These are phyloP conservation scores for Arachis monticola DNA, from an alignment of 331 rosid species.

Conservation along the genomic window DNA sequence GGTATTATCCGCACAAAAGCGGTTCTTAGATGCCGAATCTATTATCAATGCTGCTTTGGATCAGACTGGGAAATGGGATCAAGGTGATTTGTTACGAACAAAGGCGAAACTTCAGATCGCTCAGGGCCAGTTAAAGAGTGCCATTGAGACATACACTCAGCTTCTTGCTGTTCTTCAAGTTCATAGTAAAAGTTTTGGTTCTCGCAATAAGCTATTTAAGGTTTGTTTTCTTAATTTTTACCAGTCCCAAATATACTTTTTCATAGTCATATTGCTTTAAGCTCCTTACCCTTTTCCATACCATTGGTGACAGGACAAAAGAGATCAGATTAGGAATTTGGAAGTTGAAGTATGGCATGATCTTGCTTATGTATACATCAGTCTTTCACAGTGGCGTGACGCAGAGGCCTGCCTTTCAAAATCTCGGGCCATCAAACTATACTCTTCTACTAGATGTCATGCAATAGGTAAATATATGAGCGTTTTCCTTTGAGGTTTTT, in stretches of 20 bases:
- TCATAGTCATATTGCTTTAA: slow-evolving; percentile 21
- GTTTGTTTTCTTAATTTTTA: slow-evolving; percentile 45
- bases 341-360: slow-evolving; percentile 91
- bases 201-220: slow-evolving; percentile 60
- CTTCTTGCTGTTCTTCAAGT: slow-evolving; percentile 87
- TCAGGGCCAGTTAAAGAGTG: slow-evolving; percentile 68
- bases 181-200: slow-evolving; percentile 69
- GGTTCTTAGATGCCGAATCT: slow-evolving; percentile 70
- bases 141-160: slow-evolving; percentile 69
- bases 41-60: slow-evolving; percentile 84
- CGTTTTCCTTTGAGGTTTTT: background rate
- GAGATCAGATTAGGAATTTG: slow-evolving; percentile 58
- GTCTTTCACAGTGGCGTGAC: slow-evolving; percentile 74
- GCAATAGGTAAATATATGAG: slow-evolving; percentile 56
- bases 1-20: slow-evolving; percentile 75
- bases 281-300: slow-evolving; percentile 24
- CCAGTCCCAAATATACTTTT: slow-evolving; percentile 3
- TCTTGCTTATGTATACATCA: slow-evolving; percentile 69
- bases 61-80: slow-evolving; percentile 95
- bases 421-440: slow-evolving; percentile 62
- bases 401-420: slow-evolving; percentile 82
- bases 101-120: slow-evolving; percentile 91
- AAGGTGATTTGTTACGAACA: slow-evolving; percentile 76
- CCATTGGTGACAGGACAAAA: slow-evolving; percentile 52
- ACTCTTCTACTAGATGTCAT: slow-evolving; percentile 74